A percentile compares a stretch with the other conserved stretches of the same genome.
These are phyloP conservation scores for Daldinia sp. DNA, from an alignment of 2,329 filamentous ascomycete species.

Conservation along the genomic window DNA sequence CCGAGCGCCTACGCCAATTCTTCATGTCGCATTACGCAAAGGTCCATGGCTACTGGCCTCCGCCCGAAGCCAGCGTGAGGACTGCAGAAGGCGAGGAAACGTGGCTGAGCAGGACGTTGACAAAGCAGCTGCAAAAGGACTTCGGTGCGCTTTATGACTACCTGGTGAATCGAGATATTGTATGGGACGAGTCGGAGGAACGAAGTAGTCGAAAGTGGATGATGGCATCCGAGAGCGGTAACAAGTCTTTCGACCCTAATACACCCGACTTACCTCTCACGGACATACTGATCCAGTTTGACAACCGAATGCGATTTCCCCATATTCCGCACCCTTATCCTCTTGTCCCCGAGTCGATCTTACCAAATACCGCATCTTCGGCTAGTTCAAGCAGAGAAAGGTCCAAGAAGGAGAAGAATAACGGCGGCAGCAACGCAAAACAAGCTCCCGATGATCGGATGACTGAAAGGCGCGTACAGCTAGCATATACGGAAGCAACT, in stretches of 20 bases:
- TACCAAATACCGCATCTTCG: constrained; percentile 44
- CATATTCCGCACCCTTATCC: constrained; percentile 77
- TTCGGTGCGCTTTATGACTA: constrained; percentile 79
- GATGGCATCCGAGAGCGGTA: constrained; percentile 64
- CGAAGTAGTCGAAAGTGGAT: constrained; percentile 73
- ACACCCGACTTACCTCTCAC: constrained; percentile 70
- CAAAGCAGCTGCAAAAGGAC: constrained; percentile 70
- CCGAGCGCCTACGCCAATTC: constrained; percentile 71
- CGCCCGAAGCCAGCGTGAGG: constrained; percentile 50
- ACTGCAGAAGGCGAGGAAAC: constrained; percentile 58
- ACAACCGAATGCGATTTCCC: constrained; percentile 71
- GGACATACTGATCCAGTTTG: constrained; percentile 74
- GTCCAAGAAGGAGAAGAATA: constrained; percentile 50
- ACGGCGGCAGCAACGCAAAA: constrained; percentile 22
- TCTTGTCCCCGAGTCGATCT: constrained; percentile 68
- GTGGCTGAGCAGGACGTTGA: constrained; percentile 72
- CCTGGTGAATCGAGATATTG: constrained; percentile 73
- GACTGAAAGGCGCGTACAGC: constrained; percentile 63
- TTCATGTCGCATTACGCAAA: constrained; percentile 68
- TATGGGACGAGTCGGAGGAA: constrained; percentile 73
- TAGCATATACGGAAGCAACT: constrained; percentile 70
- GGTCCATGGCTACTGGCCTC: constrained; percentile 73
- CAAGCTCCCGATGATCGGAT: constrained; percentile 43
- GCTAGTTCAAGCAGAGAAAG: constrained; percentile 45
- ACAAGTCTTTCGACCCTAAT: constrained; percentile 63